Base-by-base conservation (phyloP, 2,329 filamentous ascomycete genomes). In the Calonectria pseudoturangicola region DNA sequence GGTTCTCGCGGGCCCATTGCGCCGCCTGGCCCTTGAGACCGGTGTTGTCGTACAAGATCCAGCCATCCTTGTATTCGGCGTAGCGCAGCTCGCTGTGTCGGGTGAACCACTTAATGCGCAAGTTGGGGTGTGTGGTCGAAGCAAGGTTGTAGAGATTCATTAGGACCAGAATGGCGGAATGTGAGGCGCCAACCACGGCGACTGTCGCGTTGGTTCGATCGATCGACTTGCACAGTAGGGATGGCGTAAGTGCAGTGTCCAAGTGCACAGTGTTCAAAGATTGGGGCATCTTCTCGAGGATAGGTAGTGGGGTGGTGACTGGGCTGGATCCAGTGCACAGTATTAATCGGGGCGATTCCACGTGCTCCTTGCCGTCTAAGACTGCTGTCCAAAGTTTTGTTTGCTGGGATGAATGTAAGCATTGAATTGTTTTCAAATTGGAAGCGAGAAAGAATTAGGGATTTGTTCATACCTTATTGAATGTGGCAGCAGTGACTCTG, bases 1-100 rank as follows among this genome's bases (percentile, higher is more conserved):
- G 85, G 70, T 92, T 89, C 28, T 88, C 82, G 50, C 86, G 87
- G 1, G 91, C 91, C 85, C 91, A 93, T 6, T 86, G 84, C 0
- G 91, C 91, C 0, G 90, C 90, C 45, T 87, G 84, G 25, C 91
- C 91, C 81, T 93, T 93, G 33, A 93, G 85, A 3, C 91, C 91
- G 0, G 91, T 93, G 81, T 92, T 93, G 79, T 93, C 91, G 67
- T 89, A 87, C 30, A 91, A 82, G 72, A 92, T 92, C 90, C 91
- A 92, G 70, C 89, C 90, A 73, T 91, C 90, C 82, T 86, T 89
- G 79, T 88, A 89, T 77, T 90, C 88, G 18, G 91, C 91, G 74
- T 93, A 93, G 28, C 89, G 88, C 12, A 93, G 85, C 1, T 86
- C 82, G 8, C 74, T 71, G 75, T 91, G 88, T n/a, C 91, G 86